Percentiles rank a stretch among this genome's conserved stretches.
Conservation (phyloP, 768 basidiomycete genomes). For the Podaxis sp. region DNA sequence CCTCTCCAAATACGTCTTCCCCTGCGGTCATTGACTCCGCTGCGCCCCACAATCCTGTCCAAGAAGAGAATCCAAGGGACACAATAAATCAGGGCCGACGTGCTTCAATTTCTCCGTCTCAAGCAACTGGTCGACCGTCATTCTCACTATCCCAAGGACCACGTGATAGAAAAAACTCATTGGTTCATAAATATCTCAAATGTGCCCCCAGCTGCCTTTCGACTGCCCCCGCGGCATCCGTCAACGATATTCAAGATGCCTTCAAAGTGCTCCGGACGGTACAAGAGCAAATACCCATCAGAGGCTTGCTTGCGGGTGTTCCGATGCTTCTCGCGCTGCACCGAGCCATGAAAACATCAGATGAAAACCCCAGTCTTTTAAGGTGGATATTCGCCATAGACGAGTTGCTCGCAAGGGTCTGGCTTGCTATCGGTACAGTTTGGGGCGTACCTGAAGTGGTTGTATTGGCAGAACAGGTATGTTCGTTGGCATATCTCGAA, state of each 20-base stretch:
- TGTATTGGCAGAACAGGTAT: conserved; percentile 56
- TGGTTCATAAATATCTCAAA: conserved; percentile 43
- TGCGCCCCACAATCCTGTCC: not conserved
- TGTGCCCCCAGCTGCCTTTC: conserved; percentile 39
- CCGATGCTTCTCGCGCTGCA: conserved; percentile 87
- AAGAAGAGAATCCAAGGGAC: conserved; percentile 10
- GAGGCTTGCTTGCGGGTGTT: conserved; percentile 72
- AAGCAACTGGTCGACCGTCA: conserved; percentile 33
- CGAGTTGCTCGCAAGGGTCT: conserved; percentile 62
- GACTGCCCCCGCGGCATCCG: conserved; percentile 41
- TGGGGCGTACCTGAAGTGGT: conserved; percentile 66
- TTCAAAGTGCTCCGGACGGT: conserved; percentile 65
- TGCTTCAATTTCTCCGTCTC: conserved; percentile 11
- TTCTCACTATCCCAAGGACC: conserved; percentile 41
- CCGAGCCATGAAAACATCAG: conserved; percentile 43
- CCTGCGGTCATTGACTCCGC: not conserved
- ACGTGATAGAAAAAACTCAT: conserved; percentile 57
- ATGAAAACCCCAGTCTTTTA: conserved; percentile 35
- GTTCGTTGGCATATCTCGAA: conserved; percentile 18
- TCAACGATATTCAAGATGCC: conserved; percentile 67
- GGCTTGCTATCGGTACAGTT: conserved; percentile 65
- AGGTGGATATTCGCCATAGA: conserved; percentile 55
- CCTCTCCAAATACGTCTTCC: conserved; percentile 37
- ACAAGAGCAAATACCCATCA: conserved; percentile 72
- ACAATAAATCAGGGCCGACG: conserved; percentile 1